Evolutionary conservation across 1,284 basidiomycete genomes (phyloP), one percentile per base, ranked within the genome.

Genomic region (Heterobasidion irregulare): DNA sequence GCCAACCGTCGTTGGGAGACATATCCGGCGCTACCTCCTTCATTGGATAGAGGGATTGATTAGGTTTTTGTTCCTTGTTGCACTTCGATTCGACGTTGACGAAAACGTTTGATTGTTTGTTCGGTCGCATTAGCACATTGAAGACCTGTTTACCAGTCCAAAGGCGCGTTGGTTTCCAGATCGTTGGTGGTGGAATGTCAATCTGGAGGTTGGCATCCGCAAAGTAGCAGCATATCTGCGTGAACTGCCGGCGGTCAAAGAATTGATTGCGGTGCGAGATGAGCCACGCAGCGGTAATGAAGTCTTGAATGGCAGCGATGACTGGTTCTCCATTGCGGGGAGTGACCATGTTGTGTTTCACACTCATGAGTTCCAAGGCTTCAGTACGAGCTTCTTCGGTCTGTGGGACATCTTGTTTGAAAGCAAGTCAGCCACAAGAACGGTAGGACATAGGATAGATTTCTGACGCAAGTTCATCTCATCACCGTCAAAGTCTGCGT

Each of bases 121-220:
- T 98, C 8, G 97, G 97, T 2, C 90, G 84, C 90, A 99, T 98
- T 41, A 99, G 84, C 15, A 94, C 86, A 68, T 93, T 94, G 78
- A 98, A 98, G 34, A 99, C 82, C 68, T 99, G 97, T 70, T 99
- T 99, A 33, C 97, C 97, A 0, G 97, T 99, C 97, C 97, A 99
- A 1, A 99, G 74, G 12, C 92, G 80, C 43, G 84, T 80, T 7
- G 97, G 97, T 68, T 98, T 98, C 82, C 89, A 86, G 60, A 99
- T 94, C 0, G 91, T 87, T 0, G 97, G 97, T 0, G 94, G 93
- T 8, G 97, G 97, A 34, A 99, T 83, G 65, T 99, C 95, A 65
- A 99, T 96, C 47, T 96, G 89, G 54, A 95, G 72, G 60, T 91
- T 81, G 13, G 92, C 95, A 64, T 99, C 97, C 35, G 83, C 91